Base-by-base conservation (phyloP, 2,329 filamentous ascomycete species). In the Curvularia eragrostidis region DNA sequence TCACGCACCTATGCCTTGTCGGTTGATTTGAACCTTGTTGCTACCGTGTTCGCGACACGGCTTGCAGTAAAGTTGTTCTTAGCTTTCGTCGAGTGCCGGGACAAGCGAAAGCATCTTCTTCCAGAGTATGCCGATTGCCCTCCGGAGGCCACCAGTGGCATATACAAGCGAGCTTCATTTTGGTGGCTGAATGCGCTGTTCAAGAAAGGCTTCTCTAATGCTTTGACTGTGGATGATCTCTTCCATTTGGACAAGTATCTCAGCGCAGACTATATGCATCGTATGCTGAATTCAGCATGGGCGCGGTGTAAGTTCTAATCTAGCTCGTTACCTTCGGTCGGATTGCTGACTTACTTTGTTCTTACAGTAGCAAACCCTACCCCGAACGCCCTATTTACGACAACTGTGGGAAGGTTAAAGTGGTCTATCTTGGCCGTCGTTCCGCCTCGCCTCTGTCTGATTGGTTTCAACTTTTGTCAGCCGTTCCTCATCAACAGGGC, bases 171-270 rank as follows among this genome's bases (percentile, higher is more conserved):
- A 42, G 72, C 71, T 0, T 70, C 84, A 12, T 86, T 86, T 64
- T 81, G 78, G 75, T 86, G 84, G 84, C 69, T 85, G 48, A 84
- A 82, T 56, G 76, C 78, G 2, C 67, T 87, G 6, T 81, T 87
- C 41, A 76, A 76, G 24, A 70, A 73, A 15, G 83, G 84, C 0
- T 85, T 79, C 70, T 77, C 70, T 4, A 80, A 77, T 6, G 60
- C 75, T 3, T 62, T 85, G 13, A 63, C 68, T 0, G 71, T 83
- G 0, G 77, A 80, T 7, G 81, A 83, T 54, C 72, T 83, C 3
- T 80, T 70, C 59, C 59, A 70, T 0, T 67, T 83, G 32, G 82
- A 84, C 56, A 80, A 82, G 54, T 70, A 80, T 50, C 62, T 83
- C 10, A 59, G 68, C 8, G 80, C 81, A 0, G 76, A 77, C 50